Base-by-base conservation (phyloP, 768 basidiomycete genomes). In the Strobilomyces confusus region DNA sequence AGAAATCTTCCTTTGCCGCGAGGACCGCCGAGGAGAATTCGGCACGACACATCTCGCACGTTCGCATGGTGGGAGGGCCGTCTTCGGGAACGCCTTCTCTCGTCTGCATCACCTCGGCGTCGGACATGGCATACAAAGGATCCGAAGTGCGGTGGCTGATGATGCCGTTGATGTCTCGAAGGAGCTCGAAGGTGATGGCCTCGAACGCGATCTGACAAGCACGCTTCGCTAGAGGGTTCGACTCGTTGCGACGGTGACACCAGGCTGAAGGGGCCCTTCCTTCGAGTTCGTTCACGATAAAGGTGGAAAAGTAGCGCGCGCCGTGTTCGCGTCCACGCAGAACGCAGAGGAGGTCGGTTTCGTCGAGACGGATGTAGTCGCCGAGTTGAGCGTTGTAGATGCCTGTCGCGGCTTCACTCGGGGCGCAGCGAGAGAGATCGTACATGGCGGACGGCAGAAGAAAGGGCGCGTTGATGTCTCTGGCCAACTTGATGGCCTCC, bases 381-480 rank as follows among this genome's bases (percentile, higher is more conserved):
- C 69, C 57, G 20, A 70, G 70, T 46, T 67, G 52, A 19, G 70
- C 60, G 57, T 68, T 75, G 50, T 68, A 73, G 64, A 77, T 73
- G 7, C 84, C 86, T 7, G 73, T 66, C 26, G 79, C 79, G 32
- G 81, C 80, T 45, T 81, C 80, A 61, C 82, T 87, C 2, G 85
- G 81, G 29, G 79, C 70, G 59, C 72, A 80, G 37, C 89, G 84
- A 20, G 84, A 89, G 38, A 91, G 78, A 66, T 90, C 89, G 67
- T 91, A 91, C 70, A 88, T 87, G 6, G 87, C 87, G 26, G 88
- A 78, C 5, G 87, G 86, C 4, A 89, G 73, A 32, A 90, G 78
- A 58, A 82, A 78, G 0, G 72, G 72, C 0, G 81, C 75, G 38
- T 79, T 69, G 25, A 78, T 76, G 51, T 79, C 77, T 52, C 81